These are phyloP conservation scores for Dissoconium aciculare DNA, from an alignment of 2,329 filamentous ascomycete genomes.

Conservation along the genomic window DNA sequence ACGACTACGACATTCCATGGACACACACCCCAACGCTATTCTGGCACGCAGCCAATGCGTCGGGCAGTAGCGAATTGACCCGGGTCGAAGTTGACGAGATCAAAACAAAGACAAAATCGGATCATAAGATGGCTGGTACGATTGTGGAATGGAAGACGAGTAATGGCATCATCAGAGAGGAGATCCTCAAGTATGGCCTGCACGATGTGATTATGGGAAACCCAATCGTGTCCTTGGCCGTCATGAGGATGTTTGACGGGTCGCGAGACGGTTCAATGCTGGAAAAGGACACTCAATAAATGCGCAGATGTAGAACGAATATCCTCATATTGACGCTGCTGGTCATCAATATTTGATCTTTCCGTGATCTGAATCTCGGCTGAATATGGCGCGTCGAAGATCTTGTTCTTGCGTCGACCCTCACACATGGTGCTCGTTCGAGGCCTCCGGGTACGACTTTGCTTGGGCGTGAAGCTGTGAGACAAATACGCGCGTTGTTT, in stretches of 20 bases:
- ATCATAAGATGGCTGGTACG: conserved; percentile 37
- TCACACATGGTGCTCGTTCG: no score
- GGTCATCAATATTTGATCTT: no score
- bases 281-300: no score
- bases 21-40: conserved; percentile 37
- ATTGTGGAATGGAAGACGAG: conserved; percentile 34
- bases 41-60: conserved; percentile 42
- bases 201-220: conserved; percentile 47
- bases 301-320: no score
- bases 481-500: no score
- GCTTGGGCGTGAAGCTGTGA: no score
- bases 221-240: conserved; percentile 38
- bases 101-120: conserved; percentile 27
- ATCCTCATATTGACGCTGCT: no score
- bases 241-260: conserved; percentile 34
- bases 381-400: no score
- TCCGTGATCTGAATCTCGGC: no score
- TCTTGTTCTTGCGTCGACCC: no score
- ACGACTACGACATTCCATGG: conserved; percentile 39
- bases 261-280: no score
- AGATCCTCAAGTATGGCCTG: conserved; percentile 41
- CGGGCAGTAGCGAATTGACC: conserved; percentile 23
- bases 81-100: conserved; percentile 33
- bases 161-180: conserved; percentile 37
- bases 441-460: no score